Conservation (phyloP, 2,329 filamentous ascomycete species). For the Aspergillus niger region DNA sequence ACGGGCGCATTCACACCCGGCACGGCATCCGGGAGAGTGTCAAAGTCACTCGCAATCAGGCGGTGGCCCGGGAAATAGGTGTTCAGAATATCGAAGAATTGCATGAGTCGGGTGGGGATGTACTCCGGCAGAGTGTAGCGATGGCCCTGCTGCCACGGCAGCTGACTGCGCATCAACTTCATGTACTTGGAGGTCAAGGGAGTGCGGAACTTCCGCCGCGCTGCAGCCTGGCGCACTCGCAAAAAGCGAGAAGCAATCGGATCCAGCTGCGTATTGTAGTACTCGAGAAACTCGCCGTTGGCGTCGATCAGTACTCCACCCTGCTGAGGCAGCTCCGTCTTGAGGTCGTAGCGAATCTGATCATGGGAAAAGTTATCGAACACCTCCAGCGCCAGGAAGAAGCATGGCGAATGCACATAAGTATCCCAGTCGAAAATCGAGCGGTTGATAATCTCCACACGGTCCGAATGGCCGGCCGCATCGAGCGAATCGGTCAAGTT, state of each 20-base stretch:
- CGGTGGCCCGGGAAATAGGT: constrained; percentile 88
- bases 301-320: constrained; percentile 83
- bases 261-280: constrained; percentile 80
- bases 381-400: constrained; percentile 96
- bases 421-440: constrained; percentile 93
- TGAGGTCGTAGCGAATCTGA: constrained; percentile 82
- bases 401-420: constrained; percentile 89
- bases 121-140: constrained; percentile 86
- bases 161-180: constrained; percentile 61
- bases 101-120: constrained; percentile 90
- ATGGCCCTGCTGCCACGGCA: constrained; percentile 64
- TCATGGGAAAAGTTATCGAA: constrained; percentile 99
- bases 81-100: constrained; percentile 91
- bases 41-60: constrained; percentile 87
- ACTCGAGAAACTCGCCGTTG: constrained; percentile 90
- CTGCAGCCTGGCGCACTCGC: constrained; percentile 76
- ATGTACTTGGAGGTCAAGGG: constrained; percentile 53
- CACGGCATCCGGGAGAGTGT: constrained; percentile 78
- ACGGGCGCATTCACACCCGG: constrained; percentile 88
- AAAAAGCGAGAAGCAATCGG: constrained; percentile 81
- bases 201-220: constrained; percentile 45
- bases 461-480: constrained; percentile 73
- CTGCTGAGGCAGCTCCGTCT: constrained; percentile 80
- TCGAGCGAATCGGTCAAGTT: constrained; percentile 68
- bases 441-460: constrained; percentile 91